Base-by-base conservation (phyloP, 306 rosid species). In the Mimosa bimucronata region DNA sequence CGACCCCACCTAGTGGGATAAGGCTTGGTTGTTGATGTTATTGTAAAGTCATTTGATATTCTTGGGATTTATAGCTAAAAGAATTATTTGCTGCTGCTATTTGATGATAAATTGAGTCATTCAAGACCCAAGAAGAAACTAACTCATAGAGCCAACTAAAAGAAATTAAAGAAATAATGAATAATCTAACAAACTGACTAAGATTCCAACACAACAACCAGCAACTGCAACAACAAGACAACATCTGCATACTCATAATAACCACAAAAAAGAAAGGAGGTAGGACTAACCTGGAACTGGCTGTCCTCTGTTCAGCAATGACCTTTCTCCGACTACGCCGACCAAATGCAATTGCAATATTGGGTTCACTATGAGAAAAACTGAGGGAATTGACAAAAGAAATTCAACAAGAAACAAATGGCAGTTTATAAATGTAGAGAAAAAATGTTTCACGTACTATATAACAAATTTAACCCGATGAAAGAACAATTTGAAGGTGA, bases 361-460 rank as follows among this genome's bases (percentile, higher is more conserved):
- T 90, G 82, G 99, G 98, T 90, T 95, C 99, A 83, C 98, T 95
- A 85, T 95, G 98, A 79, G 99, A 93, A 55, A 95, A 89, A 89
- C 99, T 95, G 92, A 81, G 83, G 83, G 84, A 84, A 84, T 84
- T 73, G 89, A 84, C 80, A 86, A 84, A 84, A 81, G 40, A 71
- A 88, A 68, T 86, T 81, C 79, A 84, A 81, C 76, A 79, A 73
- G 78, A 85, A 84, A 87, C 30, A 66, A 75, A 83, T 70, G 84
- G 80, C 70, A 80, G 83, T 77, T 79, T 78, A 80, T 66, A 52
- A 69, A 66, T 66, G 86, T 55, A 10, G 73, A 21, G 82, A 75
- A 2, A 25, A 75, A 55, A 82, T 40, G 76, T 72, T 48, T 77
- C 73, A 78, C 38, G 78, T 64, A 68, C 71, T 34, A n/a, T 67